Conservation (phyloP, 257 asterid species). For the Avicennia marina region DNA sequence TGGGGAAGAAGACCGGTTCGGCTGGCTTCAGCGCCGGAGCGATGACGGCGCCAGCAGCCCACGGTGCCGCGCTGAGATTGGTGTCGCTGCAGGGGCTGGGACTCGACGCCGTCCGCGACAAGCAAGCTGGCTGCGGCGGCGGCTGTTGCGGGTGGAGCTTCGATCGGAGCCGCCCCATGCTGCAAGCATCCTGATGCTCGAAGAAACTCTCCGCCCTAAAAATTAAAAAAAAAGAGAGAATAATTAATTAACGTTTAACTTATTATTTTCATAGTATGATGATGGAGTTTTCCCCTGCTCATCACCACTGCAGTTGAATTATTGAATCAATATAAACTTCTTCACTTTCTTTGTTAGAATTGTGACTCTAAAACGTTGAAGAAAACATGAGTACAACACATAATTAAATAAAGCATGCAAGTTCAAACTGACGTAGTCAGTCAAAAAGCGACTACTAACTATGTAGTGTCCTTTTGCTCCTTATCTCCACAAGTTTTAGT, state of each 20-base stretch:
- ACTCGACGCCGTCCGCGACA: constrained; percentile 51
- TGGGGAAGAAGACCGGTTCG: constrained; percentile 5
- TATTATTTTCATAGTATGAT: too few relatives aligned
- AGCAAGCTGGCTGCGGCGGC: constrained; percentile 37
- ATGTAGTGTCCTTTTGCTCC: too few relatives aligned
- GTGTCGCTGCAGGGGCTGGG: constrained; percentile 53
- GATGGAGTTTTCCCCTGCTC: too few relatives aligned
- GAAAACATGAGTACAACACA: too few relatives aligned
- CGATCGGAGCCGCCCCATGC: constrained; percentile 39
- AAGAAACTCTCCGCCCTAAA: constrained; percentile 79
- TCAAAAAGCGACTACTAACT: too few relatives aligned
- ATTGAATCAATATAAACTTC: too few relatives aligned
- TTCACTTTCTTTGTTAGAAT: too few relatives aligned
- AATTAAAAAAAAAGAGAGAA: neutral
- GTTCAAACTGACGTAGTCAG: too few relatives aligned
- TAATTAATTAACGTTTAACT: neutral
- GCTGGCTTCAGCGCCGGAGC: constrained; percentile 2
- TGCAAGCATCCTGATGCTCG: constrained; percentile 71
- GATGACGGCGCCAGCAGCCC: constrained; percentile 8
- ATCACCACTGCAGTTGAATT: too few relatives aligned
- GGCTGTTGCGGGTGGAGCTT: constrained; percentile 31
- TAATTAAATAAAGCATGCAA: too few relatives aligned
- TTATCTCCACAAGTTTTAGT: too few relatives aligned
- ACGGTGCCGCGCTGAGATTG: constrained; percentile 29
- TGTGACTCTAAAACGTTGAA: too few relatives aligned